Base-by-base conservation (phyloP, 495 filamentous ascomycete species). In the Trichocladium antarcticum region DNA sequence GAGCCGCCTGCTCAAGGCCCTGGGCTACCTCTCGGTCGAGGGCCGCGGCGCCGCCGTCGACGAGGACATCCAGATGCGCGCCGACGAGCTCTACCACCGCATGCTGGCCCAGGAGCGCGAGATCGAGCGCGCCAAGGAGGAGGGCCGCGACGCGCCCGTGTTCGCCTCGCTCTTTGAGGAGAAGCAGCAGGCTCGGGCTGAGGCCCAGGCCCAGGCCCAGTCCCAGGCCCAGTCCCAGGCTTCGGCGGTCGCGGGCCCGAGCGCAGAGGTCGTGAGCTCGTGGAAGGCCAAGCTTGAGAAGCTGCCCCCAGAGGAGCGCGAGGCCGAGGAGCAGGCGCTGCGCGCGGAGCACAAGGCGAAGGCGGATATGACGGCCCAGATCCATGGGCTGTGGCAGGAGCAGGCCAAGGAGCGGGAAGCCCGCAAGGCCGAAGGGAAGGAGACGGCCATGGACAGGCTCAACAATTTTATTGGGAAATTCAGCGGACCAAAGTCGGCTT, bases 61-160 rank as follows among this genome's bases (percentile, higher is more conserved):
- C 55, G 92, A 97, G 69, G 71, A 78, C 47, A 94, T 98, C 51
- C 92, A 98, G 68, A 85, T 98, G 84, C 87, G 93, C 65, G 89
- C 87, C 42, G 88, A 96, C 66, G 80, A 75, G 45, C 72, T 96
- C 28, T 96, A 89, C 62, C 87, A 92, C 53, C 75, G 80, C 52
- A 84, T 95, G 83, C 65, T 90, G 16, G 73, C 75, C 41, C 87
- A 89, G 59, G 87, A 96, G 67, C 66, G 66, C 35, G 74, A 71
- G 54, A 76, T 84, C 19, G 73, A 81, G 46, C 71, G 78, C 55
- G 85, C 85, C 17, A 81, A 79, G 66, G 68, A 73, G 1, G 80
- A 79, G 50, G 82, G 82, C 0, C 49, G 54, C 36, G 71, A 73
- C 6, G 55, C 68, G 37, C 79, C 79, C 0, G 54, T 49, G 15